phyloP scores from a whole-genome alignment of 2,329 filamentous ascomycete genomes.

The Fusarium nygamai region DNA sequence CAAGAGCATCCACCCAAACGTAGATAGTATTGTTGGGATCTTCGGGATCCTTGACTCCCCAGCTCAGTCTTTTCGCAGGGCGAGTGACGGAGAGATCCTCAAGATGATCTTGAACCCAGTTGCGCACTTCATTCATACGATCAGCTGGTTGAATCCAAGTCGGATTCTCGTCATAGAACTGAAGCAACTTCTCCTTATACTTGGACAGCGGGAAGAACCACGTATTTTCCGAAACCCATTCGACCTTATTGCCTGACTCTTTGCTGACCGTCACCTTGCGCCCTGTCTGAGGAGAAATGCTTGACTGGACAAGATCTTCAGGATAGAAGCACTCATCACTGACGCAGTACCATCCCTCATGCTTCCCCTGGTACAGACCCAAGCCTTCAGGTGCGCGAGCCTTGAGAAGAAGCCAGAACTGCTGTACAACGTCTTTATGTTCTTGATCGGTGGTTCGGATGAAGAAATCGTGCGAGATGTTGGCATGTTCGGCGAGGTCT shows the following conservation, averaged over 20 bases:
- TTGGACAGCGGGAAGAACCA: slow-evolving; percentile 94
- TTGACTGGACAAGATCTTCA: slow-evolving; percentile 75
- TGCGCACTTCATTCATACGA: slow-evolving; percentile 81
- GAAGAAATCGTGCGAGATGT: slow-evolving; percentile 84
- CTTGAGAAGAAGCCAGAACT: slow-evolving; percentile 86
- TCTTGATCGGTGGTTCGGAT: slow-evolving; percentile 88
- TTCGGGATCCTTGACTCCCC: slow-evolving; percentile 90
- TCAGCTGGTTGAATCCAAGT: slow-evolving; percentile 77
- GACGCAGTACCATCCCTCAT: slow-evolving; percentile 96
- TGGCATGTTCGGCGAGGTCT: slow-evolving; percentile 74
- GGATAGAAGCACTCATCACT: slow-evolving; percentile 98
- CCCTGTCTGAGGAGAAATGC: slow-evolving; percentile 82
- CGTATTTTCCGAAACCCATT: slow-evolving; percentile 93
- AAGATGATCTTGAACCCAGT: slow-evolving; percentile 80
- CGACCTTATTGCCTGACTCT: slow-evolving; percentile 91
- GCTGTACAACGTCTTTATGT: slow-evolving; percentile 85
- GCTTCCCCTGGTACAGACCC: slow-evolving; percentile 84
- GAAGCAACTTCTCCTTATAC: slow-evolving; percentile 79
- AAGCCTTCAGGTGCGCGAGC: slow-evolving; percentile 64
- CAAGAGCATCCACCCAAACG: slow-evolving; percentile 95
- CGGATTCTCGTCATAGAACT: slow-evolving; percentile 82
- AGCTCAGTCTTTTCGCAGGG: slow-evolving; percentile 78
- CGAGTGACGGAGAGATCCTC: slow-evolving; percentile 91
- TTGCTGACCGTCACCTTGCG: slow-evolving; percentile 82
- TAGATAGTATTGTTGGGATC: slow-evolving; percentile 92